Evolutionary conservation across 768 basidiomycete genomes (phyloP).

Genomic region (Auriculariales sp.): DNA sequence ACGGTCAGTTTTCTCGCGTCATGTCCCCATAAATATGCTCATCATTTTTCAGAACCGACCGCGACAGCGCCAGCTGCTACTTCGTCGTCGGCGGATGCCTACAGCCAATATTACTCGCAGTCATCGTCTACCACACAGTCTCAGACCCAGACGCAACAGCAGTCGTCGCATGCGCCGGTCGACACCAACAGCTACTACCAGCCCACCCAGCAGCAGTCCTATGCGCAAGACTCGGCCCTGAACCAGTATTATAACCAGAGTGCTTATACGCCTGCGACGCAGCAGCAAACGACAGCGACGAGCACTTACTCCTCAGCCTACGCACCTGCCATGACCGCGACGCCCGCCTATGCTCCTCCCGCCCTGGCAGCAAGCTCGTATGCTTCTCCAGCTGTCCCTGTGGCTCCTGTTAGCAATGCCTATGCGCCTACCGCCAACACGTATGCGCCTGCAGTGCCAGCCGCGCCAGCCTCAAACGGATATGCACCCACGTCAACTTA

Average conservation of each 20-base stretch:
- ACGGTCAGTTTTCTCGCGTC: neutral
- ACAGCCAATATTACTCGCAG: neutral
- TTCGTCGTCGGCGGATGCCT: neutral
- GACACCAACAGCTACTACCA: too few relatives aligned
- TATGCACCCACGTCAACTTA: too few relatives aligned
- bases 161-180: neutral
- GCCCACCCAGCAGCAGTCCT: too few relatives aligned
- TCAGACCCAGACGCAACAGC: neutral
- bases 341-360: neutral
- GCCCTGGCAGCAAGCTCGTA: slow-evolving; percentile 1
- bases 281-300: neutral
- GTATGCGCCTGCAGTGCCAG: too few relatives aligned
- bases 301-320: slow-evolving; percentile 3
- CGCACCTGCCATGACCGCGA: slow-evolving; percentile 1
- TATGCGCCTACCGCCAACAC: neutral
- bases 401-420: neutral
- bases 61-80: neutral
- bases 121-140: too few relatives aligned
- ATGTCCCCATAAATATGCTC: neutral
- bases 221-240: neutral
- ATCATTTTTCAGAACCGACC: neutral
- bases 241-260: neutral
- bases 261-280: neutral
- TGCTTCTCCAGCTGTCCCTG: neutral
- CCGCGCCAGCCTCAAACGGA: too few relatives aligned